These are phyloP conservation scores for Fraxinus americana DNA, from an alignment of 257 asterid genomes.

Conservation along the genomic window DNA sequence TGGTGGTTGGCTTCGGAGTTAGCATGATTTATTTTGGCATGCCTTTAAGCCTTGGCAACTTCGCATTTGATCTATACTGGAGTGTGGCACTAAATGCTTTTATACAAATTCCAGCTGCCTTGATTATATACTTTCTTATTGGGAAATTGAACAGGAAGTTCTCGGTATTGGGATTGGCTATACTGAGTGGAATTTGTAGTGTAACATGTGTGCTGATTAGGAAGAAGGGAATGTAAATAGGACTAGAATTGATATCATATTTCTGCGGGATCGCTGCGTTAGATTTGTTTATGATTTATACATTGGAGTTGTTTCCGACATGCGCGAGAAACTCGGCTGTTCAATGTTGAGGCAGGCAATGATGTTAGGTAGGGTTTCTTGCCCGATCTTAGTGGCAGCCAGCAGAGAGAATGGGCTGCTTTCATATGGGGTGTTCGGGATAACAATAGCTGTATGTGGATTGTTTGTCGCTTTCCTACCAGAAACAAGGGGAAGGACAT, in stretches of 20 bases:
- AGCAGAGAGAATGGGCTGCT: conserved; percentile 25
- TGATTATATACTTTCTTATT: conserved; percentile 18
- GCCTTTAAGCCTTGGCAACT: conserved; percentile 35
- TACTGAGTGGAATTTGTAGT: conserved; percentile 34
- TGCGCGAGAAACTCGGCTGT: conserved; percentile 36
- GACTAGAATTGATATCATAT: conserved; percentile 30
- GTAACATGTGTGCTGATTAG: conserved; percentile 15
- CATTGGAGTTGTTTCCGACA: conserved; percentile 37
- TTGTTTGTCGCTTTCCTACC: conserved; percentile 34
- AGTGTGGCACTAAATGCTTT: conserved; percentile 37
- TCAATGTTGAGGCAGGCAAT: conserved; percentile 36
- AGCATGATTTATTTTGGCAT: conserved; percentile 44
- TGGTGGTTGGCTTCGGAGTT: conserved; percentile 40
- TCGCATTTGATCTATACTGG: conserved; percentile 32
- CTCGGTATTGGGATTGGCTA: conserved; percentile 17
- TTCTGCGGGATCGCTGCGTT: conserved; percentile 32
- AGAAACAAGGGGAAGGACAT: conserved; percentile 34
- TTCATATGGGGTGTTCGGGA: conserved; percentile 33
- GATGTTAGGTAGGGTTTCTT: conserved; percentile 37
- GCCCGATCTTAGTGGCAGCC: conserved; percentile 36
- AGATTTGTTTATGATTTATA: conserved; percentile 34
- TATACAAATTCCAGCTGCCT: conserved; percentile 35
- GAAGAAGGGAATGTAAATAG: conserved; percentile 8
- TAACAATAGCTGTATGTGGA: conserved; percentile 15
- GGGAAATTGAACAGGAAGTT: conserved; percentile 23